Evolutionary conservation across 2,329 filamentous ascomycete species (phyloP).

Genomic region (Bipolaris bicolor): DNA sequence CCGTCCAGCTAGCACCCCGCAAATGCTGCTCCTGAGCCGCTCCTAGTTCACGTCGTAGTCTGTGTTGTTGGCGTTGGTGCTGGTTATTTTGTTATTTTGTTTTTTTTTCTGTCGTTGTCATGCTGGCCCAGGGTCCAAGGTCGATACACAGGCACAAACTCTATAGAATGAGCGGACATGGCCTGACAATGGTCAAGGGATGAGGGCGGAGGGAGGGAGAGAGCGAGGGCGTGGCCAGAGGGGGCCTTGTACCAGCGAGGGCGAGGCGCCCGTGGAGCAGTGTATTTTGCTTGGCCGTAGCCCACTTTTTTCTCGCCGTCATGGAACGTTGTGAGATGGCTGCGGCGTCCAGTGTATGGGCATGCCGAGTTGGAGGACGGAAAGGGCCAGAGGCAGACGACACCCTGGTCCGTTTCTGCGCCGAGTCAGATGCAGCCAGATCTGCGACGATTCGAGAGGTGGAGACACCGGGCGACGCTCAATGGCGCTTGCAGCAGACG

Average conservation of each 20-base stretch:
- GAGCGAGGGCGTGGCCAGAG: not conserved
- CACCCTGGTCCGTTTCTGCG: slow-evolving; percentile 37
- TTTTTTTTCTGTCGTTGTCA: no score
- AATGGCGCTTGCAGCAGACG: slow-evolving; percentile 38
- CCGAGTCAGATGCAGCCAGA: slow-evolving; percentile 43
- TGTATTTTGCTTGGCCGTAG: slow-evolving; percentile 26
- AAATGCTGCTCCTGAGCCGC: not conserved
- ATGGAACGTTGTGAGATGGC: slow-evolving; percentile 42
- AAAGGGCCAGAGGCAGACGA: slow-evolving; percentile 34
- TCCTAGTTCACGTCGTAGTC: not conserved
- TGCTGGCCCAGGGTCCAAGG: not conserved
- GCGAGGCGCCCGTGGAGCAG: slow-evolving; percentile 12
- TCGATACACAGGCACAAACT: not conserved
- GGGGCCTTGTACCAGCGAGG: not conserved
- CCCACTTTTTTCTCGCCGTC: slow-evolving; percentile 20
- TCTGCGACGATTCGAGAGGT: slow-evolving; percentile 37
- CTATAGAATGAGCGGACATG: not conserved
- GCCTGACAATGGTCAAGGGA: no score
- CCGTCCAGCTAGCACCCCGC: slow-evolving; percentile 13
- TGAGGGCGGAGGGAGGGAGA: not conserved
- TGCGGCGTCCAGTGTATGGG: slow-evolving; percentile 35
- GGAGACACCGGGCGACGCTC: slow-evolving; percentile 33
- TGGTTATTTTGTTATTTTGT: no score
- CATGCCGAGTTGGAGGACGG: slow-evolving; percentile 35
- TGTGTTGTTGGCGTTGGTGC: no score